phyloP scores from a whole-genome alignment of 257 asterid species.

The Parsonsia alboflavescens region DNA sequence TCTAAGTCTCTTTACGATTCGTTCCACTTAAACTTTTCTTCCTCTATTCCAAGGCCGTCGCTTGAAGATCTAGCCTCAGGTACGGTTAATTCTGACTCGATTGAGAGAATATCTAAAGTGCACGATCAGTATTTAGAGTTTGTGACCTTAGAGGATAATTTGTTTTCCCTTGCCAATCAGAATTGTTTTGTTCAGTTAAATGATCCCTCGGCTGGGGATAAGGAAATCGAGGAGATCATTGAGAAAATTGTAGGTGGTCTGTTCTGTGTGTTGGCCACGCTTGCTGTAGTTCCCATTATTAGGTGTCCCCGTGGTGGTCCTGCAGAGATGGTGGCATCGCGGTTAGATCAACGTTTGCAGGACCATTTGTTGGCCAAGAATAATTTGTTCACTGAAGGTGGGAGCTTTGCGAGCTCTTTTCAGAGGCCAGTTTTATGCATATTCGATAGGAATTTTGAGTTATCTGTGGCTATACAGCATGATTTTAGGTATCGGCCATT shows the following conservation, averaged over 20 bases:
- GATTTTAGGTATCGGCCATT: conserved; percentile 96
- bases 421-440: conserved; percentile 95
- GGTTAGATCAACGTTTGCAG: conserved; percentile 81
- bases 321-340: conserved; percentile 91
- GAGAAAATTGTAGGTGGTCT: conserved; percentile 78
- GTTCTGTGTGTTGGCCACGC: conserved; percentile 95
- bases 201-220: conserved; percentile 95
- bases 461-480: conserved; percentile 81
- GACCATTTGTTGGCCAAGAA: conserved; percentile 89
- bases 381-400: conserved; percentile 77
- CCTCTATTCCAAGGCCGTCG: conserved; percentile 81
- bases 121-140: conserved; percentile 97
- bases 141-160: conserved; percentile 76
- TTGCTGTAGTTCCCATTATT: conserved; percentile 87
- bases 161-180: conserved; percentile 84
- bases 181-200: conserved; percentile 84
- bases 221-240: conserved; percentile 74
- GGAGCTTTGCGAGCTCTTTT: conserved; percentile 65
- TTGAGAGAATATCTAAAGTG: conserved; percentile 79
- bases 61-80: conserved; percentile 95
- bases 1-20: conserved; percentile 71
- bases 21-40: conserved; percentile 89
- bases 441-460: conserved; percentile 90
- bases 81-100: conserved; percentile 68
- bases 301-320: conserved; percentile 98